Percentiles rank a stretch among this genome's conserved stretches.
Conservation (phyloP, 2,329 filamentous ascomycete genomes). For the Aspergillus sp. region DNA sequence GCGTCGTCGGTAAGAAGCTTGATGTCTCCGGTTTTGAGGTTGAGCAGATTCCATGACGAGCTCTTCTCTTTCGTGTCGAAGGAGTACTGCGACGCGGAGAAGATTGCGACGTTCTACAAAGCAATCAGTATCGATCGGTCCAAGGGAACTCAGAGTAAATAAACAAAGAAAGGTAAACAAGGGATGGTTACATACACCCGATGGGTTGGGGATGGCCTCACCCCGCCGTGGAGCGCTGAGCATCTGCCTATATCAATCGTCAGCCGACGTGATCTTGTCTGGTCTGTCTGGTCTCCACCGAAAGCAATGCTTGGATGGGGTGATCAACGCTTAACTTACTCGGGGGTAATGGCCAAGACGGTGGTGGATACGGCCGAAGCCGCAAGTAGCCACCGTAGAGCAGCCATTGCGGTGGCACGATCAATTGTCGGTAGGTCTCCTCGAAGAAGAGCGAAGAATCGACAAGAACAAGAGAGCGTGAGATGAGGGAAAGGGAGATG, state of each 20-base stretch:
- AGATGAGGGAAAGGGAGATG: neutral
- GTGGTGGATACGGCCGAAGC: slow-evolving; percentile 20
- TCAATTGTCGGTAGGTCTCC: neutral
- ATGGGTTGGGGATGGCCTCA: slow-evolving; percentile 37
- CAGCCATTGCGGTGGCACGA: neutral
- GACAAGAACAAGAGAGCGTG: neutral
- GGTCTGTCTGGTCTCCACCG: neutral
- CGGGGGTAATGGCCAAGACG: slow-evolving; percentile 26
- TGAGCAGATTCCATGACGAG: slow-evolving; percentile 64
- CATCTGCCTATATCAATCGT: slow-evolving; percentile 25
- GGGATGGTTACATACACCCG: slow-evolving; percentile 31
- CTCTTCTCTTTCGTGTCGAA: slow-evolving; percentile 70
- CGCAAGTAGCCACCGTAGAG: slow-evolving; percentile 22
- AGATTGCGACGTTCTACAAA: slow-evolving; percentile 43
- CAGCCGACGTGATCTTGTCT: neutral
- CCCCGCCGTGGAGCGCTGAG: slow-evolving; percentile 37
- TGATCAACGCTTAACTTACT: slow-evolving; percentile 14
- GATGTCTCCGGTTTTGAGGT: slow-evolving; percentile 65
- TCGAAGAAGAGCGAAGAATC: neutral
- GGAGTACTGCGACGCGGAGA: slow-evolving; percentile 69
- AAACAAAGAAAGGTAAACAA: neutral
- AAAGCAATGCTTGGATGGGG: neutral
- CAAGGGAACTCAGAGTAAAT: neutral
- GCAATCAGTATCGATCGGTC: neutral
- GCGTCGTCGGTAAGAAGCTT: slow-evolving; percentile 63